Base-by-base conservation (phyloP, 768 basidiomycete genomes). In the Suillus lakei region DNA sequence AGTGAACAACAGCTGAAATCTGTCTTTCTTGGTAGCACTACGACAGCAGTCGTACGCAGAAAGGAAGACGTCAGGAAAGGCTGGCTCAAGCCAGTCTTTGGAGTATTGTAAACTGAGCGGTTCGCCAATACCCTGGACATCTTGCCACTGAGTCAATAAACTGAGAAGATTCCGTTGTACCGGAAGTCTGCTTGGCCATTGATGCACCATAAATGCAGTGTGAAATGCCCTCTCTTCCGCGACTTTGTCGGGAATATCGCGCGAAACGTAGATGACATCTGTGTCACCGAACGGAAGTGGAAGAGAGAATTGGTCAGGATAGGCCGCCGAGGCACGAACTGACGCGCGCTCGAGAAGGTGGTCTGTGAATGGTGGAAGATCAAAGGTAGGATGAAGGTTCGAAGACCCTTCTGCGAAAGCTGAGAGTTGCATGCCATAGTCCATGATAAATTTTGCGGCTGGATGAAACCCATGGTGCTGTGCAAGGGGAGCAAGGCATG, bases 391-490 rank as follows among this genome's bases (percentile, higher is more conserved):
- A 51, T 4, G 2, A 15, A 0, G 5, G 2, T 13, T 2, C 58
- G 8, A 4, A 55, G 65, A 1, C 18, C 50, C 23, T 64, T 64
- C 7, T 65, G 63, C 38, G 73, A 68, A 4, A 64, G 21, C 12
- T 64, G 66, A 13, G 74, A 58, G 63, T 4, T 53, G 62, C 60
- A 70, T 63, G 32, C 61, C 68, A 55, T 76, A 73, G 0, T 73
- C 64, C 32, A 80, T 66, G 59, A 83, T 81, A 13, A 63, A 70
- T 16, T 70, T 66, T 5, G 71, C 68, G 21, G 68, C 63, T 16
- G 63, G 5, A 36, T 72, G 67, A 55, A 82, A 69, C 4, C 63
- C 72, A 58, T 73, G 68, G 61, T 80, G 76, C 54, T 82, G 82
- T 3, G 78, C 67, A 32, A 66, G 59, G 2, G 71, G 21, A 6